Conservation (phyloP, 768 basidiomycete species). For the Cystobasidium onofrii region DNA sequence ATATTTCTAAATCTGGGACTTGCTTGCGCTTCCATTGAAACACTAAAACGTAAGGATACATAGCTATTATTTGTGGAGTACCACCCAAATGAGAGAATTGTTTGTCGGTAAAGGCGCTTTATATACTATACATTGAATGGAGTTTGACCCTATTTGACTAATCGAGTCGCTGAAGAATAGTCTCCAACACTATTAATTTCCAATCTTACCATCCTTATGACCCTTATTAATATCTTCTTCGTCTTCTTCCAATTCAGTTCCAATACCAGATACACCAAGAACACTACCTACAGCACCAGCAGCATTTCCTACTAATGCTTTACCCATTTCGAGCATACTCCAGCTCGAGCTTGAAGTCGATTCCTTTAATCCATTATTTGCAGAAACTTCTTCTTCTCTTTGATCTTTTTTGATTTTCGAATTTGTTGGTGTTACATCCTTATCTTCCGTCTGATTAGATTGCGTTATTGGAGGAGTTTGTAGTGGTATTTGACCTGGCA, state of each 20-base stretch:
- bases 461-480: not conserved
- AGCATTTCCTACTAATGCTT: not conserved
- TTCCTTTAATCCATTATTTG: not conserved
- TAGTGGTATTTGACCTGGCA: constrained; percentile 3
- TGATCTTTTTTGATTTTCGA: not conserved
- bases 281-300: constrained; percentile 1
- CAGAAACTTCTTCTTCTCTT: not conserved
- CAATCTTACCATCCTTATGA: not conserved
- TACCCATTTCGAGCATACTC: not conserved
- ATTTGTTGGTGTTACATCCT: not conserved
- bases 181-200: too few species aligned
- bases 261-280: not conserved
- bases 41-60: too few species aligned
- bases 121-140: too few species aligned
- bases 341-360: not conserved
- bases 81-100: too few species aligned
- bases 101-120: too few species aligned
- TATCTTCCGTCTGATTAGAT: not conserved
- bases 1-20: too few species aligned
- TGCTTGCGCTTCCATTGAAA: too few species aligned
- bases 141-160: too few species aligned
- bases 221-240: not conserved
- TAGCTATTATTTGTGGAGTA: too few species aligned
- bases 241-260: not conserved
- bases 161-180: too few species aligned